Base-by-base conservation (phyloP, 345 rosid species). In the Eucalyptus cloeziana region DNA sequence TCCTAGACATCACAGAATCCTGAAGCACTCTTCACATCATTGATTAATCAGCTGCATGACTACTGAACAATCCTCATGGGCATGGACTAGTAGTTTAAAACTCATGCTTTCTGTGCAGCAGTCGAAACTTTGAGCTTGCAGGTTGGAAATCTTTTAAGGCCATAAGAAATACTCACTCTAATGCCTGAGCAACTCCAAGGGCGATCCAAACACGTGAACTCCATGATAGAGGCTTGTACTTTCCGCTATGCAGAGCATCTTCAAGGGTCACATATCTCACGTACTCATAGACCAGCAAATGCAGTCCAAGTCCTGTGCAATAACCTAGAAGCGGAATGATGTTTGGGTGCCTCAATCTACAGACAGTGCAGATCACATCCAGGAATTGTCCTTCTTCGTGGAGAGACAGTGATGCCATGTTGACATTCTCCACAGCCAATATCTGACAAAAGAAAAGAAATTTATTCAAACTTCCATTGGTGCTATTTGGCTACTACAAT, bases 341-440 rank as follows among this genome's bases (percentile, higher is more conserved):
- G 93, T 95, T 95, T 58, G 97, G 98, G 89, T 98, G 99, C 94
- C 95, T 92, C 89, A 98, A 91, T 90, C 93, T 91, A 44, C 96
- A 93, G 81, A 92, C 96, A 67, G 92, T 92, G 93, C 92, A 93
- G 40, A 96, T 93, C 92, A 96, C 97, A 83, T 94, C 95, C 91
- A 95, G 85, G 91, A 96, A 93, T 89, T 93, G 92, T 69, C 96
- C 98, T 91, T 97, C 98, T 94, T 97, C 99, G 52, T 92, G 91
- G 90, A 95, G 95, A 81, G 99, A 95, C 87, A 96, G 91, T 10
- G 98, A 89, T 56, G 91, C 94, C 93, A 92, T 93, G 89, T 92
- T 91, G 89, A 98, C 94, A 94, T 90, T 95, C 92, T 96, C 95
- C 91, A 96, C 98, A 52, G 95, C 98, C 58, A 95, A 91, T 90